Base-by-base conservation (phyloP, 139 green algal species). In the Dunaliella primolecta region DNA sequence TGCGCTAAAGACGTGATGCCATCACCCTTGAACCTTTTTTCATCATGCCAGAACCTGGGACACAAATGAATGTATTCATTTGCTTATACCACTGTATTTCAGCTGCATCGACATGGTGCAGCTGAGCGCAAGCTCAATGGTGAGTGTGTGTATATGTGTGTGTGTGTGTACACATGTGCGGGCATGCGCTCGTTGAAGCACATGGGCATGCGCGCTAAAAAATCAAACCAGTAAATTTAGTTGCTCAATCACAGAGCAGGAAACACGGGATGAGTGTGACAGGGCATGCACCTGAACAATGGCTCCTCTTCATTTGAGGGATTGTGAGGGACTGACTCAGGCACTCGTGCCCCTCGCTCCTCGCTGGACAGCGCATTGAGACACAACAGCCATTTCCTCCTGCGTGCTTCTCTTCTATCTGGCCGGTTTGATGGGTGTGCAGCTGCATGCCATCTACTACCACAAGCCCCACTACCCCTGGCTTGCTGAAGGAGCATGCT, bases 41-140 rank as follows among this genome's bases (percentile, higher is more conserved):
- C 89, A 70, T 92, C 89, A 38, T 92, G 87, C 89, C 89, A 92
- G 38, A 90, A 92, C 34, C 87, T 90, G 71, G 1, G 25, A 15
- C 56, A 23, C 21, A n/a, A 74, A 20, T 23, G 23, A 74, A n/a
- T 20, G 23, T 74, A 74, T 74, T n/a, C 56, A 74, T 23, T n/a
- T 74, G 56, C 20, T 23, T n/a, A n/a, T 74, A 23, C 21, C 23
- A 74, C 56, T 23, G 20, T 20, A 15, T 15, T 29, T 15, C 56
- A 72, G 56, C 20, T 21, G 56, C 21, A 72, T 72, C 21, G 56
- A 72, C 21, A 21, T 72, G 56, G 56, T 21, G 56, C 56, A 72
- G 20, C 56, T 21, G 21, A 21, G n/a, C n/a, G n/a, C n/a, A n/a
- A n/a, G n/a, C n/a, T n/a, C n/a, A n/a, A n/a, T 7, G 7, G 46